phyloP scores from a whole-genome alignment of 768 basidiomycete species.

The Gautieria morchelliformis region DNA sequence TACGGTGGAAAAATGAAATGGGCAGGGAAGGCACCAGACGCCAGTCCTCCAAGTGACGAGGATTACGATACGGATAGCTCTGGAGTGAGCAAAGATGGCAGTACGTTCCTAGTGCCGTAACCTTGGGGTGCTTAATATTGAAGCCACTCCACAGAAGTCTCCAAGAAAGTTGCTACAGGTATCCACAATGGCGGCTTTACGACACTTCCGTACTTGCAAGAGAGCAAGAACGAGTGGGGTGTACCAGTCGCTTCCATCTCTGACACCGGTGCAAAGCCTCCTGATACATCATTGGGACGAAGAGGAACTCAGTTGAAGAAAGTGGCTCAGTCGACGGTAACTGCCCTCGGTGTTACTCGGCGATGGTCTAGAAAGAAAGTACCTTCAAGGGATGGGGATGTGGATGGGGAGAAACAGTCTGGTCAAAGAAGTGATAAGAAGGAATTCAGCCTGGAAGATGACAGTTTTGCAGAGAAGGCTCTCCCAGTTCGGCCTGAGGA shows the following conservation, averaged over 20 bases:
- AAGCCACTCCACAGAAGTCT: neutral
- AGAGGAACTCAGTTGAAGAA: neutral
- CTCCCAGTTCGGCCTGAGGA: neutral
- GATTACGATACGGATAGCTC: neutral
- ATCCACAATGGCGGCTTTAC: neutral
- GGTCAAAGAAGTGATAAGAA: neutral
- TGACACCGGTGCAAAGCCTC: neutral
- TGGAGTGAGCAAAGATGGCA: neutral
- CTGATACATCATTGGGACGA: neutral
- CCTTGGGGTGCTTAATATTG: neutral
- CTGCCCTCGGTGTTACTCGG: neutral
- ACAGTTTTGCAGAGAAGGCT: neutral
- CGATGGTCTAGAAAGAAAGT: neutral
- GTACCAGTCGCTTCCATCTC: neutral
- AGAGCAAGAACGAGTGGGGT: neutral
- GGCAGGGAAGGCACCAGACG: neutral
- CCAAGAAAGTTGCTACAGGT: neutral
- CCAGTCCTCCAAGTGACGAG: neutral
- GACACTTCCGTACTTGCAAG: neutral
- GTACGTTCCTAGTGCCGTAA: neutral
- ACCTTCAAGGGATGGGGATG: neutral
- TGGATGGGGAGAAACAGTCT: neutral
- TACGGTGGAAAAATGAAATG: conserved; percentile 2
- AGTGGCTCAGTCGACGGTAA: neutral
- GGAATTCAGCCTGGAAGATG: neutral